phyloP scores from a whole-genome alignment of 225 moss, liverwort and hornwort genomes.

The Physcomitrellopsis africana region DNA sequence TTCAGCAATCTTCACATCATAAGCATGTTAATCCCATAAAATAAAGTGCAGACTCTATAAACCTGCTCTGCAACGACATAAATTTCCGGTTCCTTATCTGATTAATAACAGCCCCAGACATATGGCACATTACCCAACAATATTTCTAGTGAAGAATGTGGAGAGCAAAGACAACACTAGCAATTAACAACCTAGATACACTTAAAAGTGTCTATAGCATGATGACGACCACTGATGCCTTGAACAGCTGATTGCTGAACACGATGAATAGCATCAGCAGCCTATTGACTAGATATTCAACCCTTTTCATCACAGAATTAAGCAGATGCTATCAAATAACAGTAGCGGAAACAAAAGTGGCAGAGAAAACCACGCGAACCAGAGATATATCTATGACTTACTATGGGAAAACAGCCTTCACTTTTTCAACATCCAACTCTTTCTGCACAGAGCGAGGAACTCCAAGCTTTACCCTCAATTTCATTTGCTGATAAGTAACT shows the following conservation, averaged over 20 bases:
- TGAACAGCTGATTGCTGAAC: no score
- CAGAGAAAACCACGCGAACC: background rate
- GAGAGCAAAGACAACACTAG: background rate
- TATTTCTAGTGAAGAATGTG: background rate
- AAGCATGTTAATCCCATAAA: background rate
- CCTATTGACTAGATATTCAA: conserved; percentile 5
- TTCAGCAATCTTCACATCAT: conserved; percentile 10
- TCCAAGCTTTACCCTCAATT: conserved; percentile 83
- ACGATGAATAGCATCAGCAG: background rate
- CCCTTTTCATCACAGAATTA: conserved; percentile 3
- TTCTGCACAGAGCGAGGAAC: conserved; percentile 74
- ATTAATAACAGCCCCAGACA: background rate
- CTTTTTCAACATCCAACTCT: conserved; percentile 79
- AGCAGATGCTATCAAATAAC: conserved; percentile 18
- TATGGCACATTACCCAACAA: background rate
- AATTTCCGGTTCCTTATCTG: background rate
- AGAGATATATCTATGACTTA: conserved; percentile 46
- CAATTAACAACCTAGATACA: no score
- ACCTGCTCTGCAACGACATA: background rate
- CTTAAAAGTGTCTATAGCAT: no score
- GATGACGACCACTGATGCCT: no score
- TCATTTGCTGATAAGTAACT: conserved; percentile 86
- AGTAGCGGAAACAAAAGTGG: conserved; percentile 8
- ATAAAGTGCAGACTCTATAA: conserved; percentile 10
- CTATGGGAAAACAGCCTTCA: conserved; percentile 97